phyloP scores from a whole-genome alignment of 805 yeast genomes.

The Cyberlindnera americana region DNA sequence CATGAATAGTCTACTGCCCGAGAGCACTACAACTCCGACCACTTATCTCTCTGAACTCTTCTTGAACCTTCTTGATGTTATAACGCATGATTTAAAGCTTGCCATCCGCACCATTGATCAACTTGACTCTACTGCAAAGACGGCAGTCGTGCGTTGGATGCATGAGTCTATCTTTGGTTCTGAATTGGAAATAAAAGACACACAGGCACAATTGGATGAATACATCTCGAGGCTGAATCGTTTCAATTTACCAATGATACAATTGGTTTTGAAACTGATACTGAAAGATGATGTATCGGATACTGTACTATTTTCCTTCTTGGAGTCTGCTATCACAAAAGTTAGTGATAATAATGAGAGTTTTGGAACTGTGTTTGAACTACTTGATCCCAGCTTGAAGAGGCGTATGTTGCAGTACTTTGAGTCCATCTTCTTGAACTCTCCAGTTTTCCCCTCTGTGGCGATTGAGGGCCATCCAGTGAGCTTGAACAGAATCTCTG shows the following conservation, averaged over 20 bases:
- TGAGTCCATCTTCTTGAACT: slow-evolving; percentile 40
- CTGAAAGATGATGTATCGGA: slow-evolving; percentile 17
- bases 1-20: slow-evolving; percentile 21
- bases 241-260: slow-evolving; percentile 41
- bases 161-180: slow-evolving; percentile 7
- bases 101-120: slow-evolving; percentile 9
- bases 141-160: neutral
- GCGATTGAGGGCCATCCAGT: slow-evolving; percentile 11
- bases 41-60: slow-evolving; percentile 22
- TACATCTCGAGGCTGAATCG: slow-evolving; percentile 31
- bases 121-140: slow-evolving; percentile 1
- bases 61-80: slow-evolving; percentile 14
- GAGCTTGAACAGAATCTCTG: slow-evolving; percentile 16
- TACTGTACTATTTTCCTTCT: slow-evolving; percentile 11
- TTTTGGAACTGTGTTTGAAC: slow-evolving; percentile 38
- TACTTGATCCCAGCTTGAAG: slow-evolving; percentile 33
- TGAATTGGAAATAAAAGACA: neutral
- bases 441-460: slow-evolving; percentile 36
- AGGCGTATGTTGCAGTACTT: slow-evolving; percentile 33
- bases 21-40: slow-evolving; percentile 9
- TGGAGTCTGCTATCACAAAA: slow-evolving; percentile 10
- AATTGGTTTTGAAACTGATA: slow-evolving; percentile 34
- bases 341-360: slow-evolving; percentile 12
- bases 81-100: slow-evolving; percentile 13
- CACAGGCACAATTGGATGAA: slow-evolving; percentile 1